A percentile compares a stretch with the other conserved stretches of the same genome.
Evolutionary conservation across 2,329 filamentous ascomycete genomes (phyloP).

Genomic region (Zymoseptoria passerinii): DNA sequence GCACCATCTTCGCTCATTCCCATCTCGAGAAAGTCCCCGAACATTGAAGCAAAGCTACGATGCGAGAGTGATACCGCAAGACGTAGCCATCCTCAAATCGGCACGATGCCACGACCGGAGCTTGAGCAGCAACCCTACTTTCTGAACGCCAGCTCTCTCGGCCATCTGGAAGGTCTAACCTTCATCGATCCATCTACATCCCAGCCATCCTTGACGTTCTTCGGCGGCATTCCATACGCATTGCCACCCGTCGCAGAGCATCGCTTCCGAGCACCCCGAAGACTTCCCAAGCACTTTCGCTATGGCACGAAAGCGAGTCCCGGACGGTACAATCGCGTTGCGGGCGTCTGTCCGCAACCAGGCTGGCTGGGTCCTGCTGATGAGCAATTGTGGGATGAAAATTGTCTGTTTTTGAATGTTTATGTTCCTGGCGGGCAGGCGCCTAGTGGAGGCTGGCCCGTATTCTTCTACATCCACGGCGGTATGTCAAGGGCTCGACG

Average conservation of each 20-base stretch:
- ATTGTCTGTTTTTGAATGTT: conserved; percentile 50
- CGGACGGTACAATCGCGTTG: conserved; percentile 36
- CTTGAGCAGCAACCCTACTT: not conserved
- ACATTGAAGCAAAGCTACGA: too few relatives aligned
- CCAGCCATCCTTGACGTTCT: conserved; percentile 40
- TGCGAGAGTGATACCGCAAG: not conserved
- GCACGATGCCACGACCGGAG: not conserved
- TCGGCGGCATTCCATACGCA: conserved; percentile 49
- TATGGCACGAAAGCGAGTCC: conserved; percentile 45
- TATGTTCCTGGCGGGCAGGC: conserved; percentile 46
- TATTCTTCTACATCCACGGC: conserved; percentile 50
- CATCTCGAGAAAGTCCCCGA: not conserved
- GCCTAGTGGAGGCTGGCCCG: conserved; percentile 44
- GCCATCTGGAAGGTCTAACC: conserved; percentile 44
- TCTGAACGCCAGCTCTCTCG: conserved; percentile 15
- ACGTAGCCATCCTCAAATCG: not conserved
- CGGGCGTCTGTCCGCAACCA: conserved; percentile 46
- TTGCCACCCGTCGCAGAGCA: conserved; percentile 41
- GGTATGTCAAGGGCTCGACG: not conserved
- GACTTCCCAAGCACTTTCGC: conserved; percentile 40
- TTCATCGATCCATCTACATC: conserved; percentile 24
- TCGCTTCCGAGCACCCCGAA: conserved; percentile 43
- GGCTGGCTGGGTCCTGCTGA: conserved; percentile 19
- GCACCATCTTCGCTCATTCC: not conserved
- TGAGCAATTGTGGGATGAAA: conserved; percentile 38